Conservation (phyloP, 2,329 filamentous ascomycete species). For the Alternaria brassicae region DNA sequence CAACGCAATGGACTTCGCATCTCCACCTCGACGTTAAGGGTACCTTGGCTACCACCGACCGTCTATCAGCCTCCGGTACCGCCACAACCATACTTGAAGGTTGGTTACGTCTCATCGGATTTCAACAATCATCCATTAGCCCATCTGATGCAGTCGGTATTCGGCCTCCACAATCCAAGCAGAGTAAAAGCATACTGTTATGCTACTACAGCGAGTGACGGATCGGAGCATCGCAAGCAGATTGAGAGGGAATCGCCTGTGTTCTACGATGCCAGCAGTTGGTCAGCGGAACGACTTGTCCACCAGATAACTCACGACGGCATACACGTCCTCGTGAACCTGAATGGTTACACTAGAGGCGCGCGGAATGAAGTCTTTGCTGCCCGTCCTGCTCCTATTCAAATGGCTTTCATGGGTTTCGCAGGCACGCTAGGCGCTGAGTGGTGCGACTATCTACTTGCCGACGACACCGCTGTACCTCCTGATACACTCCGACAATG, state of each 20-base stretch:
- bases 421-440: slow-evolving; percentile 94
- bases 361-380: slow-evolving; percentile 98
- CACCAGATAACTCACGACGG: slow-evolving; percentile 85
- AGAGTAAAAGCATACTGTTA: slow-evolving; percentile 91
- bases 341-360: slow-evolving; percentile 97
- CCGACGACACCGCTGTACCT: slow-evolving; percentile 87
- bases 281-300: slow-evolving; percentile 84
- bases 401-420: slow-evolving; percentile 99
- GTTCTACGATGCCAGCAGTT: slow-evolving; percentile 86
- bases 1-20: slow-evolving; percentile 94
- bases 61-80: slow-evolving; percentile 87
- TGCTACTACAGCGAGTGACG: slow-evolving; percentile 90
- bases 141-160: slow-evolving; percentile 98
- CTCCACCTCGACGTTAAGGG: slow-evolving; percentile 84
- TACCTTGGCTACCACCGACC: slow-evolving; percentile 81
- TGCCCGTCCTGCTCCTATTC: slow-evolving; percentile 89
- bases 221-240: slow-evolving; percentile 85
- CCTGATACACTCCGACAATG: slow-evolving; percentile 79
- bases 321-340: slow-evolving; percentile 93
- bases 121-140: slow-evolving; percentile 98
- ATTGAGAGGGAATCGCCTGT: slow-evolving; percentile 92
- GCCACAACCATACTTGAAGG: slow-evolving; percentile 81
- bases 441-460: slow-evolving; percentile 97
- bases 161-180: slow-evolving; percentile 80
- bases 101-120: slow-evolving; percentile 96